Percentiles rank a stretch among this genome's conserved stretches.
These are phyloP conservation scores for Passalora sequoiae DNA, from an alignment of 2,329 filamentous ascomycete species.

Conservation along the genomic window DNA sequence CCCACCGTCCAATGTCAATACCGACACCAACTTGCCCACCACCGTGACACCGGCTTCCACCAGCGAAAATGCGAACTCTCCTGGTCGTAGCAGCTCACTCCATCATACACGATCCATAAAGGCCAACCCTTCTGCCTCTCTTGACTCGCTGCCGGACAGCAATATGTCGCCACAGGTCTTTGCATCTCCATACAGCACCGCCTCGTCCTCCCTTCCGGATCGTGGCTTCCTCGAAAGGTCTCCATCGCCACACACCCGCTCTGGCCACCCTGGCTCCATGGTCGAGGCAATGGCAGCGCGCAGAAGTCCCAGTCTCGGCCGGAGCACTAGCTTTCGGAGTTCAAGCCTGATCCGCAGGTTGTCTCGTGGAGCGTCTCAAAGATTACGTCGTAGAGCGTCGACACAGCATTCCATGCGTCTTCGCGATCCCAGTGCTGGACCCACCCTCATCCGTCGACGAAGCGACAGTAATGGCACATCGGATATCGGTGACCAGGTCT, in stretches of 20 bases:
- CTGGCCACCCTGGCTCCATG: slow-evolving; percentile 51
- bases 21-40: slow-evolving; percentile 11
- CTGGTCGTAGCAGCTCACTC: slow-evolving; percentile 37
- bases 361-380: slow-evolving; percentile 72
- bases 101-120: slow-evolving; percentile 26
- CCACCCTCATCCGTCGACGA: slow-evolving; percentile 76
- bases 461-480: slow-evolving; percentile 80
- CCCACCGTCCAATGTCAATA: slow-evolving; percentile 14
- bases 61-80: slow-evolving; percentile 8
- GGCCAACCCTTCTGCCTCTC: slow-evolving; percentile 16
- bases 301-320: slow-evolving; percentile 43
- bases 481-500: slow-evolving; percentile 42
- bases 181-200: slow-evolving; percentile 21
- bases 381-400: slow-evolving; percentile 68
- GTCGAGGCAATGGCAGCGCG: slow-evolving; percentile 54
- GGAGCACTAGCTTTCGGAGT: slow-evolving; percentile 23
- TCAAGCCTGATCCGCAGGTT: slow-evolving; percentile 69
- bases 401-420: slow-evolving; percentile 66
- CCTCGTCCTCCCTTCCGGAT: slow-evolving; percentile 25
- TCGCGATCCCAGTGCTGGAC: slow-evolving; percentile 82
- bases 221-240: slow-evolving; percentile 43
- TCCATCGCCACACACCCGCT: slow-evolving; percentile 46
- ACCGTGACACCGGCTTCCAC: slow-evolving; percentile 14
- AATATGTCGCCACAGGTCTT: slow-evolving; percentile 24
- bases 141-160: slow-evolving; percentile 23